These are phyloP conservation scores for Aspergillus arachidicola DNA, from an alignment of 2,329 filamentous ascomycete genomes.

Conservation along the genomic window DNA sequence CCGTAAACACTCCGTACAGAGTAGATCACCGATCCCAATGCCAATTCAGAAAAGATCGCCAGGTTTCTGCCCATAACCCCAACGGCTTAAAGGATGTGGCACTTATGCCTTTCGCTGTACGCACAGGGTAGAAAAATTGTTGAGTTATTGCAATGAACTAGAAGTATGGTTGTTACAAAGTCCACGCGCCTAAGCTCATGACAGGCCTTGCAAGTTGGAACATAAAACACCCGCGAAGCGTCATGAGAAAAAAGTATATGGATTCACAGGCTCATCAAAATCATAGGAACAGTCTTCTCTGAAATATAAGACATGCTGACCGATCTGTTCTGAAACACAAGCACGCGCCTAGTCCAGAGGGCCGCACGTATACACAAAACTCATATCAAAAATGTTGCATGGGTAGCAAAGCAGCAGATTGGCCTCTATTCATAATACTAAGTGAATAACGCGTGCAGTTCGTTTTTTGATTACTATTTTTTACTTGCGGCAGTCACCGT, in stretches of 20 bases:
- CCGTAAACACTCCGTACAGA: too few relatives aligned
- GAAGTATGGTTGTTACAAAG: neutral
- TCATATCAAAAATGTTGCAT: slow-evolving; percentile 3
- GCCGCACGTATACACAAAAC: slow-evolving; percentile 3
- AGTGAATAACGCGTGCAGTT: slow-evolving; percentile 15
- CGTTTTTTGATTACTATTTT: neutral
- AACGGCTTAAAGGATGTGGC: neutral
- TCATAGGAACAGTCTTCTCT: slow-evolving; percentile 36
- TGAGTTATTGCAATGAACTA: neutral
- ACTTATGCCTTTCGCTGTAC: neutral
- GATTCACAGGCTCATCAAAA: slow-evolving; percentile 23
- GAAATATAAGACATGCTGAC: slow-evolving; percentile 33
- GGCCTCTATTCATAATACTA: slow-evolving; percentile 13
- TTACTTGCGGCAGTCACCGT: neutral
- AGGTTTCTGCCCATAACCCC: neutral
- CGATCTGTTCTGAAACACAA: slow-evolving; percentile 2
- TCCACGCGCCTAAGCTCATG: neutral
- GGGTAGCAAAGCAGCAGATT: slow-evolving; percentile 6
- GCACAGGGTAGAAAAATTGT: neutral
- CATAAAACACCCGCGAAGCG: neutral
- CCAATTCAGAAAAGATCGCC: neutral
- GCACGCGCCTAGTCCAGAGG: slow-evolving; percentile 24
- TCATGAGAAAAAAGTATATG: neutral
- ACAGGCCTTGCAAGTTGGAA: neutral
- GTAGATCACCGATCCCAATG: neutral